These are phyloP conservation scores for Plasmodium blacklocki DNA, from an alignment of 169 alveolate genomes.

Conservation along the genomic window DNA sequence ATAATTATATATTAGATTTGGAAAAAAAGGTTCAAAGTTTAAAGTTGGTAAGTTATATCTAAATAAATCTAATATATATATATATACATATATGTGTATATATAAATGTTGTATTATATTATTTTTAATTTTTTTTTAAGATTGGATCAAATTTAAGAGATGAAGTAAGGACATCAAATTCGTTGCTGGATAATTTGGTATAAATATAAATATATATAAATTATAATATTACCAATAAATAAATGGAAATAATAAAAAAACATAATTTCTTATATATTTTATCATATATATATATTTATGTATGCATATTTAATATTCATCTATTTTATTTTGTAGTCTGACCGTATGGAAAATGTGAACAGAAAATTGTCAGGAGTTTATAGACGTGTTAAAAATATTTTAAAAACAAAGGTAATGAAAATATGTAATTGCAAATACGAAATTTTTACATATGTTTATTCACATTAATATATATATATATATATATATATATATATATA, in stretches of 20 bases:
- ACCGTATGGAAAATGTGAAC: slow-evolving; percentile 62
- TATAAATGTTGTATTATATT: background rate
- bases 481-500: background rate
- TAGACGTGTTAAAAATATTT: slow-evolving; percentile 51
- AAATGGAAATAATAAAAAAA: slow-evolving; percentile 18
- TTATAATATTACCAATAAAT: slow-evolving; percentile 9
- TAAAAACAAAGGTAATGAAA: slow-evolving; percentile 62
- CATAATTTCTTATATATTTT: background rate
- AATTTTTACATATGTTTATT: background rate
- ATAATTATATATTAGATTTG: slow-evolving; percentile 63
- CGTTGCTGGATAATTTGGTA: slow-evolving; percentile 63
- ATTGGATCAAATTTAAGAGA: slow-evolving; percentile 67
- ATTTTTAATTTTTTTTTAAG: slow-evolving; percentile 27
- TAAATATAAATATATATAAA: slow-evolving; percentile 2
- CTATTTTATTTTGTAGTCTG: slow-evolving; percentile 28
- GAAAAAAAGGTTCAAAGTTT: slow-evolving; percentile 67
- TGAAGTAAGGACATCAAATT: slow-evolving; percentile 68
- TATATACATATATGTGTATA: background rate
- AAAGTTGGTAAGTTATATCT: slow-evolving; percentile 32
- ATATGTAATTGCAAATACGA: background rate
- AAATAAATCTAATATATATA: background rate
- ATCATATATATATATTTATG: slow-evolving; percentile 2
- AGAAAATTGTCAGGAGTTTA: slow-evolving; percentile 65
- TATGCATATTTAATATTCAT: background rate
- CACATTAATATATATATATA: background rate